Conservation (phyloP, 805 yeast species). For the Candida piceae region DNA sequence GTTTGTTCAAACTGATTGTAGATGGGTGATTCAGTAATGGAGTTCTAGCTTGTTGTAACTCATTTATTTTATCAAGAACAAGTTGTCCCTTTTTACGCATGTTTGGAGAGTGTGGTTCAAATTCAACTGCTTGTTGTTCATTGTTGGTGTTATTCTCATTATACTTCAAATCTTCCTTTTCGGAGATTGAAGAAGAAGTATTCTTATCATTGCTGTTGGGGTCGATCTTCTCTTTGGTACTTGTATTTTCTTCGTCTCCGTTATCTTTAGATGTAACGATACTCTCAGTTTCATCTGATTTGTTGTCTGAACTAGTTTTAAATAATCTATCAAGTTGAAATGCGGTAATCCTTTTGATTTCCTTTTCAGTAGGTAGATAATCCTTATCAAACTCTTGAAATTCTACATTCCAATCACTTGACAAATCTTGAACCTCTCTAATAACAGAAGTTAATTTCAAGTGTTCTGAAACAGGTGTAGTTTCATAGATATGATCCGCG, state of each 20-base stretch:
- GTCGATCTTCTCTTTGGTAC: constrained; percentile 3
- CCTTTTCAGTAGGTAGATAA: constrained; percentile 87
- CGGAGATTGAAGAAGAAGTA: too few species aligned
- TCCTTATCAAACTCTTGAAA: constrained; percentile 73
- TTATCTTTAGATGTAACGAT: constrained; percentile 10
- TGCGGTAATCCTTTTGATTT: constrained; percentile 85
- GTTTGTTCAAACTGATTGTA: constrained; percentile 4
- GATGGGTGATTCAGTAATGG: constrained; percentile 3
- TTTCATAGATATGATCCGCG: constrained; percentile 48
- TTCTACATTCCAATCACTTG: constrained; percentile 83
- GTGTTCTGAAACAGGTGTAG: constrained; percentile 59
- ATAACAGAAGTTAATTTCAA: constrained; percentile 65
- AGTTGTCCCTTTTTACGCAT: constrained; percentile 17
- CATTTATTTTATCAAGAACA: constrained; percentile 23
- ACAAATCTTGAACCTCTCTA: constrained; percentile 69
- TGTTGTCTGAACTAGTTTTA: constrained; percentile 31
- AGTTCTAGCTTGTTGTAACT: constrained; percentile 12
- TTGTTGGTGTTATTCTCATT: constrained; percentile 3
- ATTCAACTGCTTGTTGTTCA: background rate
- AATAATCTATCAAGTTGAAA: constrained; percentile 77
- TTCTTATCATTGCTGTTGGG: constrained; percentile 7
- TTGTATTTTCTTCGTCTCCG: constrained; percentile 12
- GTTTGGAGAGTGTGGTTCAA: constrained; percentile 8
- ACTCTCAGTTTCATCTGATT: constrained; percentile 27
- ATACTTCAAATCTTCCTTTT: too few species aligned